phyloP scores from a whole-genome alignment of 116 monocot species.

The Iris pallida region DNA sequence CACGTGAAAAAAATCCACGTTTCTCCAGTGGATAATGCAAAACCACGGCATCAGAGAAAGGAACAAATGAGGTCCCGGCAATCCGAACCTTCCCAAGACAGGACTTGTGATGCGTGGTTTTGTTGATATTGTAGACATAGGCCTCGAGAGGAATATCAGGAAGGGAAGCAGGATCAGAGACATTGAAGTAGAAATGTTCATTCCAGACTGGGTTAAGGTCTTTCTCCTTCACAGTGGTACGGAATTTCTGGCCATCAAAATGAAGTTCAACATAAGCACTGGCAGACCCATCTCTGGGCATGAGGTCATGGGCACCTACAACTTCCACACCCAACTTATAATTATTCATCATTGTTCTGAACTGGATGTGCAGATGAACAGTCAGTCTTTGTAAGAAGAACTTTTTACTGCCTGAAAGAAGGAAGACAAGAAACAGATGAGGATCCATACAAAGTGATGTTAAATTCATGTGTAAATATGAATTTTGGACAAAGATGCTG shows the following conservation, averaged over 20 bases:
- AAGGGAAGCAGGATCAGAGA: slow-evolving; percentile 52
- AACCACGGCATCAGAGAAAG: slow-evolving; percentile 54
- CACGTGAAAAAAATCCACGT: slow-evolving; percentile 64
- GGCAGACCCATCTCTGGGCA: slow-evolving; percentile 70
- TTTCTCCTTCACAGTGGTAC: slow-evolving; percentile 58
- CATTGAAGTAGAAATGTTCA: slow-evolving; percentile 67
- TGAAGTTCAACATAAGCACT: slow-evolving; percentile 61
- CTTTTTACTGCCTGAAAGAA: slow-evolving; percentile 5
- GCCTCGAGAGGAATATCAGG: slow-evolving; percentile 54
- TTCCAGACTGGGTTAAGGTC: slow-evolving; percentile 84
- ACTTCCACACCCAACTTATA: slow-evolving; percentile 81
- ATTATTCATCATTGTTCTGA: slow-evolving; percentile 37
- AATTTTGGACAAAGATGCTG: no score
- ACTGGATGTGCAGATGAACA: slow-evolving; percentile 1
- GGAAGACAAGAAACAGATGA: not conserved
- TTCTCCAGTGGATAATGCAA: slow-evolving; percentile 79
- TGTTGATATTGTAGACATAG: slow-evolving; percentile 41
- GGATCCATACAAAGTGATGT: no score
- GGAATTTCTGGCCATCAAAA: slow-evolving; percentile 65
- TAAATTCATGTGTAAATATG: no score
- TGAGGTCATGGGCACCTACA: slow-evolving; percentile 47
- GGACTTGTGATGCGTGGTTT: slow-evolving; percentile 32
- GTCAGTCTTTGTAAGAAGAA: not conserved
- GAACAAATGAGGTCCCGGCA: slow-evolving; percentile 64
- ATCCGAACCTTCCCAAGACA: slow-evolving; percentile 67